These are phyloP conservation scores for Colletotrichum liaoningense DNA, from an alignment of 2,329 filamentous ascomycete genomes.

Conservation along the genomic window DNA sequence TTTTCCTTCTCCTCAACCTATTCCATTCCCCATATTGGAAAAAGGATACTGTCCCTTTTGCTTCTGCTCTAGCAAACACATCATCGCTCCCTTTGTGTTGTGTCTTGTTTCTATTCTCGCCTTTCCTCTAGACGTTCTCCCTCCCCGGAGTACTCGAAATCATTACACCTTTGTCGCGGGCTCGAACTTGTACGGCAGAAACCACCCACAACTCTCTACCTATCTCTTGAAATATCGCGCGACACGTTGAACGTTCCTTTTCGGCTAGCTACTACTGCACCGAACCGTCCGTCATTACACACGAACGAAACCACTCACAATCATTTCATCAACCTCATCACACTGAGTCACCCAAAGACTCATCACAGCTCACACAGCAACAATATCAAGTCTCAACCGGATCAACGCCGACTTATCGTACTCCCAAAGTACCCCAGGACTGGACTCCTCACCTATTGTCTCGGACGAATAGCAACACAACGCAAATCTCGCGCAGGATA, in stretches of 20 bases:
- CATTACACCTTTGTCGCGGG: slow-evolving; percentile 26
- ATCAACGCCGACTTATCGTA: slow-evolving; percentile 18
- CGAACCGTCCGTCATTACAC: slow-evolving; percentile 19
- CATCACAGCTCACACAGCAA: not conserved
- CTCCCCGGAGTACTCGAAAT: slow-evolving; percentile 8
- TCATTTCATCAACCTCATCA: slow-evolving; percentile 29
- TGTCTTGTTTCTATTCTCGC: slow-evolving; percentile 20
- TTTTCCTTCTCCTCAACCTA: slow-evolving; percentile 10
- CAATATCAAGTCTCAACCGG: slow-evolving; percentile 1
- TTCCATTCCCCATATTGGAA: slow-evolving; percentile 23
- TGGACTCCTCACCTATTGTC: slow-evolving; percentile 35
- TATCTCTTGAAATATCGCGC: not conserved
- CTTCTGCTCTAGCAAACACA: not conserved
- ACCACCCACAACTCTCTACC: slow-evolving; percentile 1
- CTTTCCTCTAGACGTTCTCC: slow-evolving; percentile 2
- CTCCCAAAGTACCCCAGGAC: slow-evolving; percentile 23
- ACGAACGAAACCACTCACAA: slow-evolving; percentile 24
- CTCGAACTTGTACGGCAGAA: slow-evolving; percentile 19
- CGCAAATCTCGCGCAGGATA: slow-evolving; percentile 5
- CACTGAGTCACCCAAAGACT: slow-evolving; percentile 20
- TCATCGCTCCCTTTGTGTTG: slow-evolving; percentile 27
- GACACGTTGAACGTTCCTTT: slow-evolving; percentile 36
- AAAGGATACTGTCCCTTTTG: slow-evolving; percentile 11
- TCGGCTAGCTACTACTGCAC: slow-evolving; percentile 16
- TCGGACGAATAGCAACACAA: slow-evolving; percentile 10